Percentiles rank a stretch among this genome's conserved stretches.
phyloP scores from a whole-genome alignment of 2,329 filamentous ascomycete genomes.

The Penicillium decumbens region DNA sequence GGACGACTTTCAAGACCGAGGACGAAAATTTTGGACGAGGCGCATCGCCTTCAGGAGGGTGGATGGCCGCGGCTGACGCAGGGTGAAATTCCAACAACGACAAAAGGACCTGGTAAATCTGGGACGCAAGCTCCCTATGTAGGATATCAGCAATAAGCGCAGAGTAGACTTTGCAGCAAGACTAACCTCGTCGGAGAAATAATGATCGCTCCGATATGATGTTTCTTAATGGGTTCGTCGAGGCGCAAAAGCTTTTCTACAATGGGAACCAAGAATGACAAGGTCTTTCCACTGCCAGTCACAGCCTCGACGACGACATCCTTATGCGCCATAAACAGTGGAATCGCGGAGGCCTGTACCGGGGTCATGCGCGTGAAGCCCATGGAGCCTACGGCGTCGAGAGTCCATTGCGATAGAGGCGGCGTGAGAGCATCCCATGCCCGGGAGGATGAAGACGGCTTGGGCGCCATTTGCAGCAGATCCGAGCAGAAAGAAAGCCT shows the following conservation, averaged over 20 bases:
- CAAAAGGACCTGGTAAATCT: conserved; percentile 78
- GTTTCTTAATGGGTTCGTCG: conserved; percentile 77
- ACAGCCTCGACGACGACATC: conserved; percentile 92
- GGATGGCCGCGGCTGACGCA: conserved; percentile 57
- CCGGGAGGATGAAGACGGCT: conserved; percentile 49
- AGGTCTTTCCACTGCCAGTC: conserved; percentile 85
- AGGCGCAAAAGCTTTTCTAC: conserved; percentile 75
- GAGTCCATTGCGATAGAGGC: conserved; percentile 72
- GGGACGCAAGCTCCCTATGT: conserved; percentile 74
- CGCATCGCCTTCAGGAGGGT: conserved; percentile 42
- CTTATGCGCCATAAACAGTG: conserved; percentile 82
- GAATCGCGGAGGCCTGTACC: conserved; percentile 88
- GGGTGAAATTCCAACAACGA: conserved; percentile 78
- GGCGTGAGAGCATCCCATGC: conserved; percentile 68
- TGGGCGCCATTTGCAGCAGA: conserved; percentile 28
- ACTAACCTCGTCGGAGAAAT: conserved; percentile 71
- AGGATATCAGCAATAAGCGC: background rate
- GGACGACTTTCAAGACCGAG: conserved; percentile 60
- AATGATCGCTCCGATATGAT: conserved; percentile 86
- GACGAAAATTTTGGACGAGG: conserved; percentile 39
- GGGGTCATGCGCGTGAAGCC: conserved; percentile 85
- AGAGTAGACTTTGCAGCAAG: background rate
- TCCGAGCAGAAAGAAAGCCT: background rate
- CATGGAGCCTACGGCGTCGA: conserved; percentile 78
- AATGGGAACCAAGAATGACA: conserved; percentile 78